Conservation (phyloP, 345 rosid species). For the Lepidium aucheri region DNA sequence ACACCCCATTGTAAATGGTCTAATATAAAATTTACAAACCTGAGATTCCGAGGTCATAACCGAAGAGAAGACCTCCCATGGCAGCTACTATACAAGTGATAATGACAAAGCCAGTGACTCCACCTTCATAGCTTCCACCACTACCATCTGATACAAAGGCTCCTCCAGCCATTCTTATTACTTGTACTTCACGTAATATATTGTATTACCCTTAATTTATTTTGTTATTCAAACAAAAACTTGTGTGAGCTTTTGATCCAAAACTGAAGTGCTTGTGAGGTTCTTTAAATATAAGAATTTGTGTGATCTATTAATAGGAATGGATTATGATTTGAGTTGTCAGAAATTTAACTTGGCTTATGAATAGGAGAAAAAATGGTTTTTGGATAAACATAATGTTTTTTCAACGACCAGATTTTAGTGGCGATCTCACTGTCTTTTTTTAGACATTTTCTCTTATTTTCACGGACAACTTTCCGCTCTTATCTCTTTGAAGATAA, state of each 20-base stretch:
- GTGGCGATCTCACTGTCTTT: conserved; percentile 23
- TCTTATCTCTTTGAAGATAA: not conserved
- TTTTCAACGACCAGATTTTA: conserved; percentile 20
- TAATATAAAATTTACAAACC: not conserved
- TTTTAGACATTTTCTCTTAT: conserved; percentile 9
- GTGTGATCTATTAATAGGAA: conserved; percentile 14
- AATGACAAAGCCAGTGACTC: conserved; percentile 38
- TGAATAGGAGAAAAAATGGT: conserved; percentile 15
- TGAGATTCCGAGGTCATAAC: conserved; percentile 54
- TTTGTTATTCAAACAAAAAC: conserved; percentile 14
- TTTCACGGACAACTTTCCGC: conserved; percentile 6
- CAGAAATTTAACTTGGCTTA: conserved; percentile 1
- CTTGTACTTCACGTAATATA: conserved; percentile 9
- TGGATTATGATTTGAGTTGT: not conserved
- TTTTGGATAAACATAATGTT: not conserved
- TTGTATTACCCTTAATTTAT: not conserved
- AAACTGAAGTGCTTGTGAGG: conserved; percentile 12
- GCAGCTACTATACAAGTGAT: conserved; percentile 46
- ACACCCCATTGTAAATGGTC: too few relatives aligned
- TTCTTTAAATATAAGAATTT: conserved; percentile 6
- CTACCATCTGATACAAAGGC: conserved; percentile 29
- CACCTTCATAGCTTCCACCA: conserved; percentile 32
- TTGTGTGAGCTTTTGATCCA: not conserved
- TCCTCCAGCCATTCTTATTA: conserved; percentile 46
- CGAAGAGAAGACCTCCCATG: conserved; percentile 53